Base-by-base conservation (phyloP, 2,329 filamentous ascomycete species). In the Colletotrichum tanaceti region DNA sequence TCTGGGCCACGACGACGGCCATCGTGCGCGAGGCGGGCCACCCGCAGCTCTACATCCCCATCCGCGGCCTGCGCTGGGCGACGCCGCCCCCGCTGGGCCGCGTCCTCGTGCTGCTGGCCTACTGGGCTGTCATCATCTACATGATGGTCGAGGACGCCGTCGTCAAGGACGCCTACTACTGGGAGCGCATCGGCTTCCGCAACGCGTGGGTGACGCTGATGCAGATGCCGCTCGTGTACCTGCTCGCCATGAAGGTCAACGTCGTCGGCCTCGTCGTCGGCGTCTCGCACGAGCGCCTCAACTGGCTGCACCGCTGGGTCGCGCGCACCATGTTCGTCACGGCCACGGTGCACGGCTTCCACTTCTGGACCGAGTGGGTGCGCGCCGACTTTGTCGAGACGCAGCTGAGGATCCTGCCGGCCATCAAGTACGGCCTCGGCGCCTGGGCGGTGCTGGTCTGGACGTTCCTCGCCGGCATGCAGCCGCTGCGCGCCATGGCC, bases 291-390 rank as follows among this genome's bases (percentile, higher is more conserved):
- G 90, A 93, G 78, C 84, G 89, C 10, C 80, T 93, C 66, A 92
- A 91, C 75, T 93, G 90, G 90, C 78, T 92, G 60, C 91, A 93
- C 73, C 85, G 91, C 69, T 93, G 91, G 90, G 87, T 90, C 11
- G 89, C 88, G 3, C 85, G 91, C 67, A 90, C 89, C 63, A 87
- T 93, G 79, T 85, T 93, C 43, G 79, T 92, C 18, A 91, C 89
- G 0, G 87, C 87, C 1, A 89, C 89, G 1, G 84, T 92, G 4
- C 91, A 93, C 73, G 90, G 91, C 68, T 91, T 87, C 72, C 87
- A 91, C 76, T 93, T 92, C 76, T 89, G 89, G 78, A 80, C 81
- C 3, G 85, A 90, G 74, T 93, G 90, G 88, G 84, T 84, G 32
- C 80, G 81, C 13, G 84, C 87, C 63, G 86, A 87, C 66, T 87